phyloP scores from a whole-genome alignment of 1,284 basidiomycete genomes.

The Schizophyllum commune region DNA sequence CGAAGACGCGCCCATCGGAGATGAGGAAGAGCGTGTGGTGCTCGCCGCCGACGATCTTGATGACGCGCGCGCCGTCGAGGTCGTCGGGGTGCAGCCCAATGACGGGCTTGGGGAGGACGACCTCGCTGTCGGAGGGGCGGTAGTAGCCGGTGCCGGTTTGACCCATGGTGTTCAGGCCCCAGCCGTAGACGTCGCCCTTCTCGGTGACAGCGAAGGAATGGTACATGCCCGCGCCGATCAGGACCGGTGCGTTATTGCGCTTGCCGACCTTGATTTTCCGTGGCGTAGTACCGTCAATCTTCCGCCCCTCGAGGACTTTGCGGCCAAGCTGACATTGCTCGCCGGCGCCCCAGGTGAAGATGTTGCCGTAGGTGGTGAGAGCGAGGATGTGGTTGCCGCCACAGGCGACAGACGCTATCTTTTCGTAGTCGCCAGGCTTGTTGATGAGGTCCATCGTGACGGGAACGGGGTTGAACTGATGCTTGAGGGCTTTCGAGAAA shows the following conservation, averaged over 20 bases:
- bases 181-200: slow-evolving; percentile 78
- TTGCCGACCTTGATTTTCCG: slow-evolving; percentile 72
- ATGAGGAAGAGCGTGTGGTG: slow-evolving; percentile 88
- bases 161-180: slow-evolving; percentile 79
- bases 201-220: slow-evolving; percentile 88
- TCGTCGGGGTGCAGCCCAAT: slow-evolving; percentile 56
- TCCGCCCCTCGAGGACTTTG: slow-evolving; percentile 76
- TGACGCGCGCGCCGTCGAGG: slow-evolving; percentile 62
- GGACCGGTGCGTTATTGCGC: slow-evolving; percentile 61
- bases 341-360: slow-evolving; percentile 85
- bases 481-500: slow-evolving; percentile 62
- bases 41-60: slow-evolving; percentile 71
- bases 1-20: slow-evolving; percentile 76
- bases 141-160: slow-evolving; percentile 38
- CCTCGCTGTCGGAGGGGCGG: slow-evolving; percentile 33
- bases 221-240: slow-evolving; percentile 74
- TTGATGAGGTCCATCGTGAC: slow-evolving; percentile 54
- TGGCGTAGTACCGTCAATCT: slow-evolving; percentile 77
- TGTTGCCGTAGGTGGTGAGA: slow-evolving; percentile 75
- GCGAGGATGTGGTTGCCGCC: slow-evolving; percentile 87
- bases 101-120: slow-evolving; percentile 69
- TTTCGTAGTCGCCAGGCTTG: slow-evolving; percentile 60
- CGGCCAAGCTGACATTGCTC: slow-evolving; percentile 85
- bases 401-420: slow-evolving; percentile 71
- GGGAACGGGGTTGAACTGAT: slow-evolving; percentile 65